Base-by-base conservation (phyloP, 2,329 filamentous ascomycete genomes). In the Fonsecaea monophora region DNA sequence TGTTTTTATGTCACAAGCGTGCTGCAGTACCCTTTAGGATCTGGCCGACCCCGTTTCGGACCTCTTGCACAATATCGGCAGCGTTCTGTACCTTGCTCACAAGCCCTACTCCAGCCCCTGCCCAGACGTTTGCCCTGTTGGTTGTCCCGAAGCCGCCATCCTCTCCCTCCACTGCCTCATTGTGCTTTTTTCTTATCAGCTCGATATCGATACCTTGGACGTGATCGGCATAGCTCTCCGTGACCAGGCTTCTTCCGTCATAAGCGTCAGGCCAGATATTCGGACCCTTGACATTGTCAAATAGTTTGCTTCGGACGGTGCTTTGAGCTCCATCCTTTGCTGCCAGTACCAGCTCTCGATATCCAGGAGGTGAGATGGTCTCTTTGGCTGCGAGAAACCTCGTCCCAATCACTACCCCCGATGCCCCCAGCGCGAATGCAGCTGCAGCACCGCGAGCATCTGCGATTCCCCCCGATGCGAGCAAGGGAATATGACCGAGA, bases 361-460 rank as follows among this genome's bases (percentile, higher is more conserved):
- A 87, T 0, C 83, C 84, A 34, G 74, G 73, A 18, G 86, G 78
- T 4, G 64, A 45, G 6, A 45, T 53, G 3, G 83, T 80, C 72
- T 87, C 84, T 0, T 72, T 73, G 2, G 78, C 74, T 1, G 86
- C 86, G 0, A 90, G 81, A 64, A 89, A 88, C 4, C 87, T 82
- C 1, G 89, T 91, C 0, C 89, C 89, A 80, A 91, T 82, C 0
- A 82, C 85, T 0, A 83, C 81, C 0, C 85, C 89, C 0, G 77
- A 74, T 0, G 85, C 84, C 0, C 86, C 85, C 0, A 87, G 77
- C 0, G 78, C 75, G 3, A 86, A 74, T 1, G 82, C 81, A 0
- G 84, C 84, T 5, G 81, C 82, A 0, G 81, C 77, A 0, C 84
- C 84, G 15, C 84, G 76, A 0, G 83, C 84, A 65, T 87, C 84